Base-by-base conservation (phyloP, 1,284 basidiomycete species). In the Cutaneotrichosporon spelunceum region DNA sequence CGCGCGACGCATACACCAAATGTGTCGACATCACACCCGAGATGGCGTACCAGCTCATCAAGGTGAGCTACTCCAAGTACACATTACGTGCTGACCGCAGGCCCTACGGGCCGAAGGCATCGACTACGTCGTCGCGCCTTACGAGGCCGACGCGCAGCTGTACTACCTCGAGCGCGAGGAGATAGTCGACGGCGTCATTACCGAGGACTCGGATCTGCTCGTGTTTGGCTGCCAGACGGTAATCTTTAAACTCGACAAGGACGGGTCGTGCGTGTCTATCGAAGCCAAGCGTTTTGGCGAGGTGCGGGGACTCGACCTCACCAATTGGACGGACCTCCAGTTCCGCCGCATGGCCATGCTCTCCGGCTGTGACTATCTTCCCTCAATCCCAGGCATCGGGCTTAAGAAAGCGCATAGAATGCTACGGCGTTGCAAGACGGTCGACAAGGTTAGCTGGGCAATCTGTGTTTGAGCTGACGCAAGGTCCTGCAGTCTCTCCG, bases 131-230 rank as follows among this genome's bases (percentile, higher is more conserved):
- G 96, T 99, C 6, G 96, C 96, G 5, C 96, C 96, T 0, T 99
- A 99, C 78, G 96, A 99, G 82, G 96, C 96, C 0, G 96, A 99
- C 74, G 93, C 96, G 0, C 96, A 99, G 78, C 85, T 99, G 62
- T 90, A 92, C 58, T 98, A 88, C 78, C 83, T 99, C 53, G 96
- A 99, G 74, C 86, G 85, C 50, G 79, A 83, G 48, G 90, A 91
- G 14, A 73, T 91, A 54, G 91, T 96, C 56, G 88, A 96, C 75
- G 96, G 88, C 3, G 89, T 99, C 74, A 85, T 99, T 70, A 98
- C 96, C 1, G 96, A 99, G 79, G 96, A 99, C 80, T 98, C 95
- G 6, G 96, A 99, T 79, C 83, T 99, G 56, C 87, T 99, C 66
- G 94, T 99, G 44, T 99, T 97, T 74, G 96, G 95, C 14, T 96